Base-by-base conservation (phyloP, 1,139 yeast species). In the Hyphopichia pseudoburtonii region DNA sequence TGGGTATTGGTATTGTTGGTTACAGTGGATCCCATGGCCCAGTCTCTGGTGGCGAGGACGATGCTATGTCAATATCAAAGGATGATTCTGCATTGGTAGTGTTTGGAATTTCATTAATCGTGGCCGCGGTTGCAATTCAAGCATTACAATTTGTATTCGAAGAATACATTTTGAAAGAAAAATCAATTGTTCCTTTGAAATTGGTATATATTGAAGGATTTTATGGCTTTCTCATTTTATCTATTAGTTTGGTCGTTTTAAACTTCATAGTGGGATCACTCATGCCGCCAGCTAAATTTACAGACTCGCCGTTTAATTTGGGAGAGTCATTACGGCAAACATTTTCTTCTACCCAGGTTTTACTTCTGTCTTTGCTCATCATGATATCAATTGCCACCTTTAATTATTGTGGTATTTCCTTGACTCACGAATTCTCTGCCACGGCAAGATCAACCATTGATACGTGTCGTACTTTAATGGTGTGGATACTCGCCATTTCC, bases 381-480 rank as follows among this genome's bases (percentile, higher is more conserved):
- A 83, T 86, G 92, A 38, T 81, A 1, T 82, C 86, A 7, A 84
- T 86, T 48, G 80, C 90, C 1, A 54, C 74, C 6, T 86, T 86
- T 70, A 86, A 86, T 57, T 82, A 73, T 54, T 81, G 82, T 48
- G 95, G 95, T 0, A 73, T 86, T 33, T 73, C 87, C 3, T 67
- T 86, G 32, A 86, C 95, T 2, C 73, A 76, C 36, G 62, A 65
- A 35, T 58, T 85, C 36, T 80, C 86, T 36, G 95, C 95, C 25
- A 86, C 95, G 0, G 73, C 92, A 3, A 70, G 95, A 52, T 80
- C 89, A 15, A 86, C 95, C 2, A 76, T 86, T 32, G 95, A 86
- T 52, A 82, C 90, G 0, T 82, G 86, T 44, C 72, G 95, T 50
- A 86, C 95, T 0, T 62, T 85, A 30, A 63, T 84, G 28, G 90